Percentiles rank a stretch among this genome's conserved stretches.
phyloP scores from a whole-genome alignment of 306 rosid species.

The Cucumis sativus region DNA sequence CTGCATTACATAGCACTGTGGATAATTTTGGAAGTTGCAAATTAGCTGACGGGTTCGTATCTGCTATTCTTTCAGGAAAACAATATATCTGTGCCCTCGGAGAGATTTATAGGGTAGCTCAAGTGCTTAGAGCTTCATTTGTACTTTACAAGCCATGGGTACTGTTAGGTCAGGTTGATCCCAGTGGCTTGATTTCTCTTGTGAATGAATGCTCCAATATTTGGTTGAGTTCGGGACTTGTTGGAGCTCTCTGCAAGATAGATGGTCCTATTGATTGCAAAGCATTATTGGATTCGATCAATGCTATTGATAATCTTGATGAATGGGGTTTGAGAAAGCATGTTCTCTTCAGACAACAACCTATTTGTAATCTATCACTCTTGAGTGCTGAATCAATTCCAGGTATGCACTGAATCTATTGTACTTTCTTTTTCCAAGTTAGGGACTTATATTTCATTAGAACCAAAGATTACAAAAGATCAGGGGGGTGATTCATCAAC shows the following conservation, averaged over 20 bases:
- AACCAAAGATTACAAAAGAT: background rate
- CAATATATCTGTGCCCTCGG: conserved; percentile 56
- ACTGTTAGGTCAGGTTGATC: conserved; percentile 30
- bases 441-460: background rate
- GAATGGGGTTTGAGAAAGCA: conserved; percentile 34
- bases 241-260: conserved; percentile 47
- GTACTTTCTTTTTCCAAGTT: background rate
- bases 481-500: background rate
- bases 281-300: conserved; percentile 47
- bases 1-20: conserved; percentile 11
- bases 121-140: conserved; percentile 52
- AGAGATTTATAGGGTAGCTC: conserved; percentile 72
- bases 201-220: conserved; percentile 41
- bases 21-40: conserved; percentile 1
- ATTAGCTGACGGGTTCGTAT: background rate
- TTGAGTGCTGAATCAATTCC: conserved; percentile 50
- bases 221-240: conserved; percentile 77
- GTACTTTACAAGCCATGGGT: conserved; percentile 67
- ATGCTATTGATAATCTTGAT: conserved; percentile 43
- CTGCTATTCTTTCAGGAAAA: conserved; percentile 31
- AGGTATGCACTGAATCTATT: conserved; percentile 26
- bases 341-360: conserved; percentile 38
- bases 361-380: conserved; percentile 54
- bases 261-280: conserved; percentile 25
- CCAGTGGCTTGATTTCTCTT: conserved; percentile 30